Evolutionary conservation across 2,329 filamentous ascomycete genomes (phyloP), one percentile per base, ranked within the genome.

Genomic region (Aureobasidium sp.): DNA sequence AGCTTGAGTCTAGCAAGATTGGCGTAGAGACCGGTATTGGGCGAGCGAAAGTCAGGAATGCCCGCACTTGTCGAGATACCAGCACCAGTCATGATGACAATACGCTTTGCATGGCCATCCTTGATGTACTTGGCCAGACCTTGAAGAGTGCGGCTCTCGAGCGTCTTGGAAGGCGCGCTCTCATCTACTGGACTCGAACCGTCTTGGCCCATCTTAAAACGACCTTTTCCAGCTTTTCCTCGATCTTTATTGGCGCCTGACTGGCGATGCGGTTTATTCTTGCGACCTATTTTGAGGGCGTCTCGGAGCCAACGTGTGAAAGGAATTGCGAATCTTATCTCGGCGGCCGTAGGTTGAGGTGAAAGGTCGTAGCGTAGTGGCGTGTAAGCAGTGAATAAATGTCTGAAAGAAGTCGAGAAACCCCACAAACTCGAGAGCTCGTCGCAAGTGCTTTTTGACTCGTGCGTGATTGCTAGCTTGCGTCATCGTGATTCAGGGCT

Each of bases 11-110:
- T 84, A 27, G 89, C 88, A 34, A 99, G 85, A 70, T 97, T 97
- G 68, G 90, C 87, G 74, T 99, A 99, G 11, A 99, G 83, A 3
- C 94, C 94, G 0, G 93, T 97, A 62, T 91, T 88, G 64, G 93
- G 92, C 2, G 91, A 96, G 66, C 94, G 84, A 74, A 97, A 99
- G 76, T 99, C 94, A 64, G 94, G 94, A 65, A 99, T 93, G 76
- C 78, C 76, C 2, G 76, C 77, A n/a, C 78, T 79, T 0, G 89
- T 93, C 34, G 87, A 90, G 67, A 97, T 95, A 51, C 93, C 93
- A 13, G 93, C 92, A 62, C 93, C 93, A 2, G 89, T 91, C 84
- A 97, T 85, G 64, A 97, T 88, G 29, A 96, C 90, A 62, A 99
- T 88, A 54, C 82, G 82, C 68, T 82, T 82, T 37, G 82, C 85